phyloP scores from a whole-genome alignment of 2,329 filamentous ascomycete species.

The Fusarium sp. region DNA sequence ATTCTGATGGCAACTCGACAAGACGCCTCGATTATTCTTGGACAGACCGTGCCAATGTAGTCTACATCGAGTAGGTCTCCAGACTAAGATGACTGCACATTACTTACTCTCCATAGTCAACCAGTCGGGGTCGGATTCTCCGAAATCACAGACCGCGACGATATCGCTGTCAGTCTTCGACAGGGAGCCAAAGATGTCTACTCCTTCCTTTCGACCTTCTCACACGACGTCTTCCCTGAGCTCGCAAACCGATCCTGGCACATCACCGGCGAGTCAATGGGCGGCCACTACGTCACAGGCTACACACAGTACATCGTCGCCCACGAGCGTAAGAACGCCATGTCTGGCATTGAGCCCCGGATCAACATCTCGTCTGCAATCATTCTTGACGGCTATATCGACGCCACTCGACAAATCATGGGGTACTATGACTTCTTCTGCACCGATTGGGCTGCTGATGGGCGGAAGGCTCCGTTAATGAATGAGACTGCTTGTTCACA shows the following conservation, averaged over 20 bases:
- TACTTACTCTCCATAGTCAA: constrained; percentile 14
- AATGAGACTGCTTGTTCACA: constrained; percentile 10
- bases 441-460: constrained; percentile 25
- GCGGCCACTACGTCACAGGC: constrained; percentile 36
- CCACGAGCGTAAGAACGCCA: constrained; percentile 7
- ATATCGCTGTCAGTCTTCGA: constrained; percentile 25
- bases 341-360: not conserved
- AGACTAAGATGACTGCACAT: rapidly evolving
- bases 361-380: constrained; percentile 26
- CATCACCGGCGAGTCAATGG: constrained; percentile 39
- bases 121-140: constrained; percentile 39
- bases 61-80: constrained; percentile 28
- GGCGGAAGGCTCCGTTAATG: constrained; percentile 27
- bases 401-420: constrained; percentile 21
- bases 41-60: constrained; percentile 34
- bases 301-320: constrained; percentile 30
- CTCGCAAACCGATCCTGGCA: constrained; percentile 32
- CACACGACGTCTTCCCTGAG: constrained; percentile 26
- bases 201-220: constrained; percentile 20
- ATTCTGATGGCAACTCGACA: constrained; percentile 36
- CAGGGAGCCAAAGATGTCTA: constrained; percentile 33
- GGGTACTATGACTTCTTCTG: constrained; percentile 40
- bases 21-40: constrained; percentile 25
- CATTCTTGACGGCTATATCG: constrained; percentile 38
- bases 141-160: constrained; percentile 29